These are phyloP conservation scores for Acacia acuminata DNA, from an alignment of 306 rosid genomes.

Conservation along the genomic window DNA sequence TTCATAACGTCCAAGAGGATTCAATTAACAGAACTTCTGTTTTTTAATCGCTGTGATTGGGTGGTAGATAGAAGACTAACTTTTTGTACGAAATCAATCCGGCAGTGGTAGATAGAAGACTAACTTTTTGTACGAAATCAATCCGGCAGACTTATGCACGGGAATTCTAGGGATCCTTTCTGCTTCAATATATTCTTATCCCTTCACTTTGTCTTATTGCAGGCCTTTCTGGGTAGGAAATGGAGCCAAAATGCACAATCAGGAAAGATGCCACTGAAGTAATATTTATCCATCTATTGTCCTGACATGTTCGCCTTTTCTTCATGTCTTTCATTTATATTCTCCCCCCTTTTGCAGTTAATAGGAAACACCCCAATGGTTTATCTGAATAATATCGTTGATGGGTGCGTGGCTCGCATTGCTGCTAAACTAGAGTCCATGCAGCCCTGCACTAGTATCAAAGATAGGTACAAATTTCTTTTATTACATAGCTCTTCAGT, in stretches of 20 bases:
- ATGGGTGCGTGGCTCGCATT: constrained; percentile 68
- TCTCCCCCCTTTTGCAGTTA: constrained; percentile 42
- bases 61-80: not conserved
- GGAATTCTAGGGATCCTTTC: not conserved
- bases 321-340: not conserved
- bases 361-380: constrained; percentile 81
- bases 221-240: constrained; percentile 30
- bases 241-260: constrained; percentile 64
- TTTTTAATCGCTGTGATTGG: not conserved
- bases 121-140: not conserved
- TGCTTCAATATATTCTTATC: not conserved
- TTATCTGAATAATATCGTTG: constrained; percentile 67
- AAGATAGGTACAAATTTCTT: constrained; percentile 51
- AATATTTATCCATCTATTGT: constrained; percentile 17
- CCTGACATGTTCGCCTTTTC: not conserved
- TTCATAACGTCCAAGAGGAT: not conserved
- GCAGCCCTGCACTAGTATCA: constrained; percentile 80
- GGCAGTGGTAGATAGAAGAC: not conserved
- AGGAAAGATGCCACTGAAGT: constrained; percentile 81
- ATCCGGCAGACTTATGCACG: not conserved
- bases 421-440: constrained; percentile 81
- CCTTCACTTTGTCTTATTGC: not conserved
- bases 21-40: not conserved
- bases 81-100: constrained; percentile 1
- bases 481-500: not conserved